These are phyloP conservation scores for Kalmusia sp. DNA, from an alignment of 2,329 filamentous ascomycete genomes.

Conservation along the genomic window DNA sequence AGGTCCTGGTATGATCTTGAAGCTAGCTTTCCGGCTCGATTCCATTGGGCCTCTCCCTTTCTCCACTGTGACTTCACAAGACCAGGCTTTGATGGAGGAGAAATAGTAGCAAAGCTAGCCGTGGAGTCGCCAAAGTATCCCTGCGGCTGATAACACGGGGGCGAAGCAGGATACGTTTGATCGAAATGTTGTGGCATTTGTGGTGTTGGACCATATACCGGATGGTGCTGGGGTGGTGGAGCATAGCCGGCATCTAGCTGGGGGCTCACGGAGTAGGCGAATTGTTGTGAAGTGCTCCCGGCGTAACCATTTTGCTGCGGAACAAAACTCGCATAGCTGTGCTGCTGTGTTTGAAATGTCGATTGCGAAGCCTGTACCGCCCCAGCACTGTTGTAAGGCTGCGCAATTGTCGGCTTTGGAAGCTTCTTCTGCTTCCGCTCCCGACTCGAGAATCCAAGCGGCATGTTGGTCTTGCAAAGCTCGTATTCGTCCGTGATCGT, in stretches of 20 bases:
- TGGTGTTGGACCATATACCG: slow-evolving; percentile 28
- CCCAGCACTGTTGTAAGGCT: slow-evolving; percentile 20
- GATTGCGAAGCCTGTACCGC: slow-evolving; percentile 21
- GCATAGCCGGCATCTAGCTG: background rate
- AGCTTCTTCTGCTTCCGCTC: slow-evolving; percentile 32
- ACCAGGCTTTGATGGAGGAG: slow-evolving; percentile 25
- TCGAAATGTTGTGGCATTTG: slow-evolving; percentile 22
- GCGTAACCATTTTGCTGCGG: slow-evolving; percentile 9
- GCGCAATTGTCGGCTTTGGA: slow-evolving; percentile 19
- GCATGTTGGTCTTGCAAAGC: slow-evolving; percentile 16
- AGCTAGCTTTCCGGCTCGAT: slow-evolving; percentile 37
- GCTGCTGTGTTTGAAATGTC: slow-evolving; percentile 19
- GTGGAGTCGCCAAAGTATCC: slow-evolving; percentile 29
- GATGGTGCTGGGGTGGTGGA: slow-evolving; percentile 12
- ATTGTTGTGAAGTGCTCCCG: slow-evolving; percentile 19
- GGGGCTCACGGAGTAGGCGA: slow-evolving; percentile 11
- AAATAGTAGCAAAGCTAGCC: slow-evolving; percentile 27
- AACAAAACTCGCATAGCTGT: background rate
- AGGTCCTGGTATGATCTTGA: slow-evolving; percentile 38
- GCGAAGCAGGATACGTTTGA: slow-evolving; percentile 21
- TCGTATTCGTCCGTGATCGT: background rate
- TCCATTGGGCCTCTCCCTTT: too few species aligned
- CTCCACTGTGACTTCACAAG: slow-evolving; percentile 31
- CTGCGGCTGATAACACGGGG: slow-evolving; percentile 21
- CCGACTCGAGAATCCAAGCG: slow-evolving; percentile 17